These are phyloP conservation scores for Candida palmyrensis DNA, from an alignment of 805 yeast species.

Conservation along the genomic window DNA sequence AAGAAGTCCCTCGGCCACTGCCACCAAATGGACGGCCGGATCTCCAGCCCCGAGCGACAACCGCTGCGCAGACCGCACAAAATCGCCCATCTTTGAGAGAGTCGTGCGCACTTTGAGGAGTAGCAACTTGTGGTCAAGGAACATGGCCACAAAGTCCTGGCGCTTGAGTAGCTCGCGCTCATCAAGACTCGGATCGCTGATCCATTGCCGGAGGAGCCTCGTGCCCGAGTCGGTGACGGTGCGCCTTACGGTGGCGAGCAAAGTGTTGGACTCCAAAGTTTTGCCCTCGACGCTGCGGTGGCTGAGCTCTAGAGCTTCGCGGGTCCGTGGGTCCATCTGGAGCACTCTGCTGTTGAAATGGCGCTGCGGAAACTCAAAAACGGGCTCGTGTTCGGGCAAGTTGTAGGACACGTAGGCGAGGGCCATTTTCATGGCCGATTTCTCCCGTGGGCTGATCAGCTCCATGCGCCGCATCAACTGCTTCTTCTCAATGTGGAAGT, in stretches of 20 bases:
- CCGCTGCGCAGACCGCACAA: conserved; percentile 56
- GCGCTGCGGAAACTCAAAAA: conserved; percentile 63
- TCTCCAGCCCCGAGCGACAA: conserved; percentile 33
- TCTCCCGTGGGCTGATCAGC: conserved; percentile 32
- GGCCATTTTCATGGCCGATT: conserved; percentile 54
- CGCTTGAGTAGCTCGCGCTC: conserved; percentile 50
- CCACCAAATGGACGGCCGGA: conserved; percentile 21
- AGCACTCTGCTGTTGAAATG: conserved; percentile 49
- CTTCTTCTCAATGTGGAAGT: conserved; percentile 14
- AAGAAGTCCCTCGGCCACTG: conserved; percentile 27
- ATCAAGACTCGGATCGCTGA: conserved; percentile 71
- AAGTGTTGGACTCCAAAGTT: conserved; percentile 58
- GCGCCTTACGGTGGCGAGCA: conserved; percentile 61
- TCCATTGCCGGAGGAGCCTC: conserved; percentile 74
- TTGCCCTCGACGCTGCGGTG: conserved; percentile 41
- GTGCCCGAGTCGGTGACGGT: conserved; percentile 83
- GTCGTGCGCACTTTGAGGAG: conserved; percentile 21
- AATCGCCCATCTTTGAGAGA: conserved; percentile 48
- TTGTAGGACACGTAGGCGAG: conserved; percentile 68
- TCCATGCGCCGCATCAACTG: conserved; percentile 25
- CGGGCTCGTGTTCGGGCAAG: conserved; percentile 61
- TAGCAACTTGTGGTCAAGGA: conserved; percentile 18
- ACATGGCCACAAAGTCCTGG: conserved; percentile 29
- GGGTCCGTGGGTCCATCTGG: conserved; percentile 77
- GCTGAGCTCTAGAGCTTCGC: conserved; percentile 72